A percentile compares a stretch with the other conserved stretches of the same genome.
These are phyloP conservation scores for Moniliella sp. DNA, from an alignment of 1,284 basidiomycete species.

Conservation along the genomic window DNA sequence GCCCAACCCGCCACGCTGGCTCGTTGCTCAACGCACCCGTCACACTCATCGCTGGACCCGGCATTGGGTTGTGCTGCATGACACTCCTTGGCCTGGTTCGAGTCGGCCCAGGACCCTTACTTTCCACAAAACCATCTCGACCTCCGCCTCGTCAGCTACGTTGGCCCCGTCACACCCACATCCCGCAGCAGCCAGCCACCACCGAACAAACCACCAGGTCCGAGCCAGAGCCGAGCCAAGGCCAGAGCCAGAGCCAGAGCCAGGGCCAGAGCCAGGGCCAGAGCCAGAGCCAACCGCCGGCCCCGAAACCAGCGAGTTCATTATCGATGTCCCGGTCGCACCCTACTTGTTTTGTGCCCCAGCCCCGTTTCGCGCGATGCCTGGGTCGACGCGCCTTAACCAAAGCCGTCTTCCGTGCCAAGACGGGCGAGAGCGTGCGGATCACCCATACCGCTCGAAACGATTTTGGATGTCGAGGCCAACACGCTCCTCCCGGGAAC, in stretches of 20 bases:
- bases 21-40: slow-evolving; percentile 13
- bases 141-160: slow-evolving; percentile 68
- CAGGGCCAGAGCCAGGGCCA: too few relatives aligned
- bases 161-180: slow-evolving; percentile 52
- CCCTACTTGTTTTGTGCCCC: too few relatives aligned
- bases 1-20: too few relatives aligned
- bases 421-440: neutral
- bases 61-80: slow-evolving; percentile 18
- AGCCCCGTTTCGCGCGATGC: too few relatives aligned
- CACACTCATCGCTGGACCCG: slow-evolving; percentile 17
- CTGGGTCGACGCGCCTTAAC: neutral
- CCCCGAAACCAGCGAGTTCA: too few relatives aligned
- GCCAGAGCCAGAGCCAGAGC: too few relatives aligned
- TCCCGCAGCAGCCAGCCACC: too few relatives aligned
- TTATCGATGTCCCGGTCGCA: too few relatives aligned
- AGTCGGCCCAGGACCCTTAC: slow-evolving; percentile 55
- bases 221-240: too few relatives aligned
- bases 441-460: slow-evolving; percentile 2
- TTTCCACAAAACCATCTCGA: slow-evolving; percentile 87
- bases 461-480: slow-evolving; percentile 1
- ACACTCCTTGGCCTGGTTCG: slow-evolving; percentile 12
- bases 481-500: too few relatives aligned
- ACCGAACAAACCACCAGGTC: too few relatives aligned
- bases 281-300: too few relatives aligned
- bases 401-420: neutral